Conservation (phyloP, 768 basidiomycete species). For the Calocybe gangraenosa region DNA sequence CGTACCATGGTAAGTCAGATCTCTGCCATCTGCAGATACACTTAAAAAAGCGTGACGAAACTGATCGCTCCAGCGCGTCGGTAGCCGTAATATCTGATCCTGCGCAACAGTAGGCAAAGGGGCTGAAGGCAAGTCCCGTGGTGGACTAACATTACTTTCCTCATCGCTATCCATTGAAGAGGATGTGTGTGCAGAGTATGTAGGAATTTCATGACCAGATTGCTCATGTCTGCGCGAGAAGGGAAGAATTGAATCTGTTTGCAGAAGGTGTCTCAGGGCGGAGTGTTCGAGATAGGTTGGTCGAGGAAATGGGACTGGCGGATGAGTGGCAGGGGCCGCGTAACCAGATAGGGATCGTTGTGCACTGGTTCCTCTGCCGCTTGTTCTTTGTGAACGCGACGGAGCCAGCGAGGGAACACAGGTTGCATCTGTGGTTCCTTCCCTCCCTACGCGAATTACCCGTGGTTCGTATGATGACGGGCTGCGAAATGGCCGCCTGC, state of each 20-base stretch:
- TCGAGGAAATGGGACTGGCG: conserved; percentile 46
- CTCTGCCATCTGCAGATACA: conserved; percentile 68
- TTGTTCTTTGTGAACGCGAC: conserved; percentile 40
- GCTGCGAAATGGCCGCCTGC: conserved; percentile 28
- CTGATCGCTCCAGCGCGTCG: conserved; percentile 77
- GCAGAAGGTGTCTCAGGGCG: conserved; percentile 64
- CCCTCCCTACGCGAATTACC: conserved; percentile 52
- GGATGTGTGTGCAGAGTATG: conserved; percentile 28
- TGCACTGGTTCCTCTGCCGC: conserved; percentile 22
- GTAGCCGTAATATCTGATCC: conserved; percentile 49
- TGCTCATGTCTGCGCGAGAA: conserved; percentile 35
- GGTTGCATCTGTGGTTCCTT: conserved; percentile 34
- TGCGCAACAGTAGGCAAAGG: conserved; percentile 27
- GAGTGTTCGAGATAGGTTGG: conserved; percentile 79
- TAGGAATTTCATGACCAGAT: conserved; percentile 14
- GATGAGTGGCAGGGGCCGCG: conserved; percentile 26
- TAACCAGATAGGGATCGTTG: conserved; percentile 26
- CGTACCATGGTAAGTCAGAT: conserved; percentile 67
- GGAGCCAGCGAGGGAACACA: conserved; percentile 43
- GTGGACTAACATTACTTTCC: conserved; percentile 52
- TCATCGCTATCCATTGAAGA: conserved; percentile 62
- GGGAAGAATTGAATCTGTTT: conserved; percentile 44
- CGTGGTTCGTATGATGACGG: conserved; percentile 56
- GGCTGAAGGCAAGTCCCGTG: conserved; percentile 32
- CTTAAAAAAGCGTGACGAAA: conserved; percentile 54